Percentiles rank a stretch among this genome's conserved stretches.
phyloP scores from a whole-genome alignment of 176 grass and related monocot species.

The Microstegium vimineum region DNA sequence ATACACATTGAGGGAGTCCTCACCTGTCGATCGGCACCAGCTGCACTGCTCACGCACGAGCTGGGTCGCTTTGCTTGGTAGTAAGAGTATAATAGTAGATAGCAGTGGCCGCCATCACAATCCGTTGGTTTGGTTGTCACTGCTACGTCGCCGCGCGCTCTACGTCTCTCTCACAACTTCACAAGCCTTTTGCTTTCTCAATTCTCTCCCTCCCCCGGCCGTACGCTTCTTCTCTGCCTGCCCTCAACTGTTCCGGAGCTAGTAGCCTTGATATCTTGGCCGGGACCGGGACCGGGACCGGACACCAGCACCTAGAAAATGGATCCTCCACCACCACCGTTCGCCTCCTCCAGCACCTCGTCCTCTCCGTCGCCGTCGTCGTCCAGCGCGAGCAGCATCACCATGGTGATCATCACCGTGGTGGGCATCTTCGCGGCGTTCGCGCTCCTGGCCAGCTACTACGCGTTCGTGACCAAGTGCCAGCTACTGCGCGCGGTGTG shows the following conservation, averaged over 20 bases:
- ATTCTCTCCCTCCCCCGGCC: not conserved
- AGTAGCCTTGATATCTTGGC: not conserved
- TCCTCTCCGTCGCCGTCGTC: not conserved
- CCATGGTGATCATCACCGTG: constrained; percentile 73
- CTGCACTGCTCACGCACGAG: not conserved
- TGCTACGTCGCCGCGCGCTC: constrained; percentile 33
- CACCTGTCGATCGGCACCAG: not conserved
- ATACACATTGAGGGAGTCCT: no score
- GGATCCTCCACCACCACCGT: constrained; percentile 24
- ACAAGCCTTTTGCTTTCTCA: not conserved
- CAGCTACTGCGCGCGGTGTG: constrained; percentile 34
- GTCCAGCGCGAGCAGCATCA: constrained; percentile 50
- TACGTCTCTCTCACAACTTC: constrained; percentile 31
- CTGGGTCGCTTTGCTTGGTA: not conserved
- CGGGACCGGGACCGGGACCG: not conserved
- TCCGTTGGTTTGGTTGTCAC: not conserved
- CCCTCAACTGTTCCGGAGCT: constrained; percentile 12
- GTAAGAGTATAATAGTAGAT: not conserved
- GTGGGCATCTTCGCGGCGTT: constrained; percentile 76
- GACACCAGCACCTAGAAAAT: constrained; percentile 35
- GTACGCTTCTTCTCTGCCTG: not conserved
- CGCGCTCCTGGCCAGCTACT: constrained; percentile 76
- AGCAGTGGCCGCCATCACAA: not conserved
- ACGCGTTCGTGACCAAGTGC: constrained; percentile 80
- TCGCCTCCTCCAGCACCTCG: not conserved